Evolutionary conservation across 768 basidiomycete genomes (phyloP).

Genomic region (Panaeolus cyanescens): DNA sequence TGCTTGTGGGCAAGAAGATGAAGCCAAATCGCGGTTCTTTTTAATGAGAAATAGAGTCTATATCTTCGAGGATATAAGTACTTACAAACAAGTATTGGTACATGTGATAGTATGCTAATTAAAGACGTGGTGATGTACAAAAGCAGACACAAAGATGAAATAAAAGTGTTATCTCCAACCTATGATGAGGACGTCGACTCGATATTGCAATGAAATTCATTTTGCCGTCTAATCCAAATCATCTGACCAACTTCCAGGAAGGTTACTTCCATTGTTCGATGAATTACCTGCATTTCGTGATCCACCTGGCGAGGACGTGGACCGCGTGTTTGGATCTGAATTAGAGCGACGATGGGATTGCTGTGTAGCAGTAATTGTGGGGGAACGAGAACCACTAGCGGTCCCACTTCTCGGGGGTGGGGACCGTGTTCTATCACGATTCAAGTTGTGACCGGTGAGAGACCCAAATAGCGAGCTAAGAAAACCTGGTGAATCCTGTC

Average conservation of each 20-base stretch:
- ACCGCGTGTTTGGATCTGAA: constrained; percentile 30
- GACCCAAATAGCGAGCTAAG: not conserved
- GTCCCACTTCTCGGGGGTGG: constrained; percentile 13
- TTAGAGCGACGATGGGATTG: constrained; percentile 33
- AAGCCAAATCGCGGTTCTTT: not conserved
- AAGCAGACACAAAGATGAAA: not conserved
- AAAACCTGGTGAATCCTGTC: not conserved
- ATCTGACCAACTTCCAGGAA: constrained; percentile 48
- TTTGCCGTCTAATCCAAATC: constrained; percentile 35
- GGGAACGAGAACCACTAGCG: constrained; percentile 8
- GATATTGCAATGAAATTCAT: not conserved
- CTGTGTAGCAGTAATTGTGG: constrained; percentile 6
- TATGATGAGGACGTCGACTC: not conserved
- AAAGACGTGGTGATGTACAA: constrained; percentile 1
- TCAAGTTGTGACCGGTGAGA: not conserved
- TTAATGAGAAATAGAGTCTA: not conserved
- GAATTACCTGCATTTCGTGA: constrained; percentile 3
- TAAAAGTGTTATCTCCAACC: constrained; percentile 3
- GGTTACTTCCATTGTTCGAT: constrained; percentile 21
- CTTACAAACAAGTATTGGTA: not conserved
- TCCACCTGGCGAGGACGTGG: constrained; percentile 12
- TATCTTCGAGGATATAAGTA: not conserved
- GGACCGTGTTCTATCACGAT: not conserved
- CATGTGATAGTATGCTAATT: not conserved
- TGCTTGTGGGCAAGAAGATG: too few species aligned